Evolutionary conservation across 495 filamentous ascomycete genomes (phyloP), one percentile per base, ranked within the genome.

Genomic region (Penicillium salamii): DNA sequence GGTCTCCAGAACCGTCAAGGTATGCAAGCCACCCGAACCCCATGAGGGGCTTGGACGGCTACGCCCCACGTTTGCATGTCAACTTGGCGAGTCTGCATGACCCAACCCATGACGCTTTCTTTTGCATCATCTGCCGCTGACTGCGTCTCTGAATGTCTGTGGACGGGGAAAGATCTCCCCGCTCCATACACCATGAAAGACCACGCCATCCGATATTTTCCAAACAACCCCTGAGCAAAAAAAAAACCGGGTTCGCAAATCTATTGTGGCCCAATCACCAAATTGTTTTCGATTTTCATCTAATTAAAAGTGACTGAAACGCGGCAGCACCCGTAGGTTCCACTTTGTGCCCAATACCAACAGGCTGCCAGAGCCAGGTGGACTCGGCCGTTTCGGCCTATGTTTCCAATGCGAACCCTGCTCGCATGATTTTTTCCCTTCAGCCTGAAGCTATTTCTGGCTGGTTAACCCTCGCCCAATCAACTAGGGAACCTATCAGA

Each of bases 401-500:
- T 32, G 35, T 49, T 49, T 46, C 49, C 50, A 54, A 49, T 42
- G 32, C 52, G 18, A 48, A 20, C 28, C 50, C 38, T 37, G 12
- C 13, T 32, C 49, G 45, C 31, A 34, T 54, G 55, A 47, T 43
- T 26, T 26, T n/a, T 49, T 28, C 21, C 38, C 44, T 60, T 54
- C 51, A 37, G 61, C 55, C 58, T 56, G 52, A 61, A 58, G 36
- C 54, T 57, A 63, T 61, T 52, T 32, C 29, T 32, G 7, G 12
- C 12, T 49, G 45, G 52, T 54, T 42, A 12, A 33, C 48, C 49
- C 48, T 55, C 20, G 58, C 58, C 61, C 55, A 57, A 61, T 61
- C 49, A 46, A 32, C 37, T 20, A 34, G 18, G 51, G 46, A 47
- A 55, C 61, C 59, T 65, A 65, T 65, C 50, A 59, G 45, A 45